Percentiles rank a stretch among this genome's conserved stretches.
These are phyloP conservation scores for Conoideocrella luteorostrata DNA, from an alignment of 2,329 filamentous ascomycete species.

Conservation along the genomic window DNA sequence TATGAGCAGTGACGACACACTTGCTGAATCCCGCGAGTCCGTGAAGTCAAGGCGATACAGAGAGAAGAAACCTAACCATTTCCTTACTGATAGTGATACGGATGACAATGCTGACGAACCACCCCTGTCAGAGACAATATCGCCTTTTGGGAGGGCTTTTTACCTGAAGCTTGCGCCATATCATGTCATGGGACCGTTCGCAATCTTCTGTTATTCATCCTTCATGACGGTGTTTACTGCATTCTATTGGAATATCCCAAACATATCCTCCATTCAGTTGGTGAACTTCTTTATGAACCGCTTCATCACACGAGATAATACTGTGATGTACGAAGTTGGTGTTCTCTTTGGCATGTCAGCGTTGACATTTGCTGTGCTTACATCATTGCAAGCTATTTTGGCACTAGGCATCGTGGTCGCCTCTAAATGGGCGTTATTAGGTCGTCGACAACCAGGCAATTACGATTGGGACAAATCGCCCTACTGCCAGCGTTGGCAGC, in stretches of 20 bases:
- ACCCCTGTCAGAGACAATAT: slow-evolving; percentile 14
- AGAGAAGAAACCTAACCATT: slow-evolving; percentile 6
- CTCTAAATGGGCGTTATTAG: slow-evolving; percentile 46
- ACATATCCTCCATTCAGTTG: slow-evolving; percentile 41
- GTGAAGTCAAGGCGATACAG: slow-evolving; percentile 5
- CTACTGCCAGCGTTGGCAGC: slow-evolving; percentile 54
- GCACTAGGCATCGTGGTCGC: slow-evolving; percentile 37
- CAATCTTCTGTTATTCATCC: slow-evolving; percentile 44
- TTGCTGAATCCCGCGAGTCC: too few relatives aligned
- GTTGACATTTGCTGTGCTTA: slow-evolving; percentile 34
- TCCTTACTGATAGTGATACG: slow-evolving; percentile 13
- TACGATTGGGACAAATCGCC: slow-evolving; percentile 51
- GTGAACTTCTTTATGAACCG: slow-evolving; percentile 27
- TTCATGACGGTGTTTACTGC: slow-evolving; percentile 38
- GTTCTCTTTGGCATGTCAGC: slow-evolving; percentile 35
- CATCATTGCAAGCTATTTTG: slow-evolving; percentile 34
- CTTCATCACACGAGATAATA: slow-evolving; percentile 16
- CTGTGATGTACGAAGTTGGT: slow-evolving; percentile 24
- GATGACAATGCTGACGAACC: slow-evolving; percentile 7
- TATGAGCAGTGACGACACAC: slow-evolving; percentile 17
- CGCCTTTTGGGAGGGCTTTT: slow-evolving; percentile 50
- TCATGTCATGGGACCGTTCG: slow-evolving; percentile 38
- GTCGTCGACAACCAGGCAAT: slow-evolving; percentile 42
- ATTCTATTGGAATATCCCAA: slow-evolving; percentile 45
- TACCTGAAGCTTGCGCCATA: slow-evolving; percentile 45